These are phyloP conservation scores for Ogataea hybrid DNA, from an alignment of 1,139 yeast genomes.

Conservation along the genomic window DNA sequence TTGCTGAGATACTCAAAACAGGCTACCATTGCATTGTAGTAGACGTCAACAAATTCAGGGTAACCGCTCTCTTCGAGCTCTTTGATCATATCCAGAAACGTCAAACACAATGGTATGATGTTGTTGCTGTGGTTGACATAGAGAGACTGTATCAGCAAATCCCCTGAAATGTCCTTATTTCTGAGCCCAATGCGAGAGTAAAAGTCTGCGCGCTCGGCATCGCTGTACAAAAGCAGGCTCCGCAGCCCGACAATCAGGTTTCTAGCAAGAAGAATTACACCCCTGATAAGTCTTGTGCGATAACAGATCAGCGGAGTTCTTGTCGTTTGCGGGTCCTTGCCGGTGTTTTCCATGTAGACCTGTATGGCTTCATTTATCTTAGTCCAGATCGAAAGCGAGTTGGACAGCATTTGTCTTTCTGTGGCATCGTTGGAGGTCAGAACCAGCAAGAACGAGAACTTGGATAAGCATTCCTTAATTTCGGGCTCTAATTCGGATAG, in stretches of 20 bases:
- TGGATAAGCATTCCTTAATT: constrained; percentile 13
- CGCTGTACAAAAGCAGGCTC: constrained; percentile 10
- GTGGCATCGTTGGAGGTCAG: constrained; percentile 15
- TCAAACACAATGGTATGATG: constrained; percentile 13
- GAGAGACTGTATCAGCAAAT: constrained; percentile 10
- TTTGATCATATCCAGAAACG: constrained; percentile 10
- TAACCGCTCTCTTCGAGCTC: not conserved
- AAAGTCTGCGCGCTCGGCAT: constrained; percentile 9
- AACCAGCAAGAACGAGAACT: constrained; percentile 11
- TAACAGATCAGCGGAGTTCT: constrained; percentile 3
- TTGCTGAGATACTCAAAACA: constrained; percentile 21
- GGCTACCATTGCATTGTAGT: constrained; percentile 11
- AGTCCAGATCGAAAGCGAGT: constrained; percentile 19
- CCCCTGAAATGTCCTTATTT: constrained; percentile 11
- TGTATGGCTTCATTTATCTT: constrained; percentile 15
- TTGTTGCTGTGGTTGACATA: constrained; percentile 12
- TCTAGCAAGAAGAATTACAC: constrained; percentile 35
- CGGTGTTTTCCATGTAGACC: constrained; percentile 4
- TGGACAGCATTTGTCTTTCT: constrained; percentile 15
- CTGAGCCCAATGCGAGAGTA: constrained; percentile 10
- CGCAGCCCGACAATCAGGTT: constrained; percentile 33
- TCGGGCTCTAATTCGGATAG: not conserved
- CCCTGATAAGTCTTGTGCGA: constrained; percentile 30
- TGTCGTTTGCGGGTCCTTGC: not conserved
- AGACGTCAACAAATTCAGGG: constrained; percentile 2